Conservation (phyloP, 2,329 filamentous ascomycete genomes). For the Chaetomium sp. region DNA sequence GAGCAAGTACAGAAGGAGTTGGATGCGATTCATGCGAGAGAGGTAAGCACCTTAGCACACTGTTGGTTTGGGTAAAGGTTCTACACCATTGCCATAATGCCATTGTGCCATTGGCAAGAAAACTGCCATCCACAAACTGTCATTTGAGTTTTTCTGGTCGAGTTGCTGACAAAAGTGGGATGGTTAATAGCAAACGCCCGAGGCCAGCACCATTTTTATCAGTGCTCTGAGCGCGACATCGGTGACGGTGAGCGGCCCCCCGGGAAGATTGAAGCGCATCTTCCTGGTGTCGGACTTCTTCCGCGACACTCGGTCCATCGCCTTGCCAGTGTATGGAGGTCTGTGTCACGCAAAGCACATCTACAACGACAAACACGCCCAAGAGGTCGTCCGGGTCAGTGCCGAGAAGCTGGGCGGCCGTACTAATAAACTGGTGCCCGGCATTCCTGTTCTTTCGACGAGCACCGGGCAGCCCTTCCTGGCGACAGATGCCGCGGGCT, state of each 20-base stretch:
- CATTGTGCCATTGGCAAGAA: too few species aligned
- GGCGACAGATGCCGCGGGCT: background rate
- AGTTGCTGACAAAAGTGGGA: background rate
- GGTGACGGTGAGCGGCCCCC: slow-evolving; percentile 35
- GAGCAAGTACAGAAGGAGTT: background rate
- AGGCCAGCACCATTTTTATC: slow-evolving; percentile 35
- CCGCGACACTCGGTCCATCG: slow-evolving; percentile 26
- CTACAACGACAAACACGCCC: slow-evolving; percentile 23
- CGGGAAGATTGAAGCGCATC: slow-evolving; percentile 26
- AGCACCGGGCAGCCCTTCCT: background rate
- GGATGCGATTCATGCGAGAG: background rate
- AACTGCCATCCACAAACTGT: too few species aligned
- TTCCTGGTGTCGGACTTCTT: slow-evolving; percentile 28
- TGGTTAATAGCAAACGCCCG: slow-evolving; percentile 21
- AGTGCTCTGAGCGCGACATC: slow-evolving; percentile 30
- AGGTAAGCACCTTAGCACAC: too few species aligned
- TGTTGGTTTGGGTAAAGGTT: too few species aligned
- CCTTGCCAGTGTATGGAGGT: slow-evolving; percentile 33
- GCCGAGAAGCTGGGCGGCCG: too few species aligned
- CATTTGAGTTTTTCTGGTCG: too few species aligned
- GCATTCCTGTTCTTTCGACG: background rate
- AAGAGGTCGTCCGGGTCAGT: background rate
- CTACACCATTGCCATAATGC: too few species aligned
- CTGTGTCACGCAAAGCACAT: slow-evolving; percentile 38
- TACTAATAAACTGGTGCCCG: background rate